These are phyloP conservation scores for Diaporthe capsici DNA, from an alignment of 2,329 filamentous ascomycete genomes.

Conservation along the genomic window DNA sequence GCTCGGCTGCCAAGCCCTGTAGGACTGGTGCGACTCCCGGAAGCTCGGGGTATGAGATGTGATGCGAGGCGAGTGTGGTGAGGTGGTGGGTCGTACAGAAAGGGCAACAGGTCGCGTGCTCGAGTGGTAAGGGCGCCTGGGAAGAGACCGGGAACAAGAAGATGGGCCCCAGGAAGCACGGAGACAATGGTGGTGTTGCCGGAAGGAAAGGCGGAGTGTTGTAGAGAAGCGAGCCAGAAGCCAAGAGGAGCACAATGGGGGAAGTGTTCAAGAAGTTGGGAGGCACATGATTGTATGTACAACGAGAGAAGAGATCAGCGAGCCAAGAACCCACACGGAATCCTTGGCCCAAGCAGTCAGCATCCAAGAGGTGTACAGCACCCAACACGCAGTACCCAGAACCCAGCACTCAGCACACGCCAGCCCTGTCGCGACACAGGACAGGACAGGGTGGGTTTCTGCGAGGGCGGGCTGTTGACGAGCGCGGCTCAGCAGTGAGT, in stretches of 20 bases:
- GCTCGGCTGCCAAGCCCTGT: conserved; percentile 28
- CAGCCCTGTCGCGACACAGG: conserved; percentile 16
- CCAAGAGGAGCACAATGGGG: conserved; percentile 3
- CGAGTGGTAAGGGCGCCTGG: not conserved
- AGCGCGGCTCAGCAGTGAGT: conserved; percentile 5
- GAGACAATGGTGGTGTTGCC: conserved; percentile 27
- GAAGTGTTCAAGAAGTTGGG: conserved; percentile 5
- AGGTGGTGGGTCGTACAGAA: not conserved
- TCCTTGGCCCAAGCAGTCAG: conserved; percentile 16
- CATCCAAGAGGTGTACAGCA: not conserved
- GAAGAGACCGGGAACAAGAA: not conserved
- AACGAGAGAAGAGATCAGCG: conserved; percentile 27
- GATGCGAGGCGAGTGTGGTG: not conserved
- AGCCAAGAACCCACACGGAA: conserved; percentile 8
- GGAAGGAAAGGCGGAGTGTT: conserved; percentile 11
- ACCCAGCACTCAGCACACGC: not conserved
- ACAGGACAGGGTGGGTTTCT: conserved; percentile 6
- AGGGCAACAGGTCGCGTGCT: not conserved
- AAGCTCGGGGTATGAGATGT: not conserved
- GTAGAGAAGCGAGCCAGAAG: conserved; percentile 12
- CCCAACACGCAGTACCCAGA: not conserved
- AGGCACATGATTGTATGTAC: conserved; percentile 20
- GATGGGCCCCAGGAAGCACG: conserved; percentile 20
- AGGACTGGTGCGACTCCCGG: conserved; percentile 14
- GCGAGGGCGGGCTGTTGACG: not conserved